Base-by-base conservation (phyloP, 305 asterid genomes). In the Vinca major region DNA sequence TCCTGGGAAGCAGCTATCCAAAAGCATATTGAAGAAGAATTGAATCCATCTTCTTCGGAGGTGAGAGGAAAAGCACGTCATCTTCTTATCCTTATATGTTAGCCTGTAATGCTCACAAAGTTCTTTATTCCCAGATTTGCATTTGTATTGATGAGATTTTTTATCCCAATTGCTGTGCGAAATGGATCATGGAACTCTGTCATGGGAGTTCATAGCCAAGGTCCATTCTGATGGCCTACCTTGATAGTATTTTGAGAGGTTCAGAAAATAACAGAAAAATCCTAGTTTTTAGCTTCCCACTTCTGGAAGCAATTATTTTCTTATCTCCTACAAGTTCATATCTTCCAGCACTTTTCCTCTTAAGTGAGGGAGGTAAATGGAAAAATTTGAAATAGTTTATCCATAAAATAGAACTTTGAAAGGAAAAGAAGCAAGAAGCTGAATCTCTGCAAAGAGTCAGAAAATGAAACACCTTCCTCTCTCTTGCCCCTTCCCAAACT, bases 1-100 rank as follows among this genome's bases (percentile, higher is more conserved):
- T 86, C 97, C 65, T 94, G 99, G 99, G 99, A 94, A 86, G 89
- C 89, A 77, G 88, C 95, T 63, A 87, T 94, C 78, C 96, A 94
- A 63, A 89, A 83, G 75, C 96, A 89, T 79, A 83, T 94, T 74
- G 97, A 89, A 75, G 92, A 86, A 84, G 97, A 94, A 76, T 86
- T 94, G 67, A 85, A 84, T 84, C 88, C 87, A 68, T 83, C 97
- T 80, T 89, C 97, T 33, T 74, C 87, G 54, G 86, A 91, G 96
- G 99, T 89, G 75, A 69, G 77, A 71, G 56, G 71, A 70, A n/a
- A 5, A 37, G 26, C 65, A 43, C 62, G 55, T 39, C 47, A 21
- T 40, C 26, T 50, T 20, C 57, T 57, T 50, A 20, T 66, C 13
- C 49, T 65, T 6, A n/a, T 21, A 48, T 14, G 36, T 5, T 56